Evolutionary conservation across 352 stramenopile species (phyloP), one percentile per base, ranked within the genome.

Genomic region (Phytopythium chamaehyphon): DNA sequence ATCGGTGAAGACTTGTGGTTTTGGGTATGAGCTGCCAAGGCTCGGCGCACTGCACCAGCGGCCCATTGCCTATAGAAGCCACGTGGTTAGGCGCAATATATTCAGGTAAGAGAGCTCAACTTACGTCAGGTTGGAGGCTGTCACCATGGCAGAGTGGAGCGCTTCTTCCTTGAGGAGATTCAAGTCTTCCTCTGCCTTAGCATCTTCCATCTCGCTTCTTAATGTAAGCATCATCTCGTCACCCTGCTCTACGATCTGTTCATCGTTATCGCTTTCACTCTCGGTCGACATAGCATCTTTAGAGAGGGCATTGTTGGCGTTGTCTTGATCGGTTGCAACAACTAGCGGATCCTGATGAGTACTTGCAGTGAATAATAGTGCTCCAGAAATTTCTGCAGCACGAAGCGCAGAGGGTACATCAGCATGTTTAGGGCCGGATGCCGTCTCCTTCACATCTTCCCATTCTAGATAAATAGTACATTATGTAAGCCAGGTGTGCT

Each of bases 41-140:
- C 83, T 47, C 80, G 69, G 43, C 81, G 68, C 0, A 94, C 81
- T 36, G 83, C 83, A 43, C 83, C 83, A 40, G 82, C 83, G 43
- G 83, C 81, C 83, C 83, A 94, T 79, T 94, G 83, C 4, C 76
- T 87, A 44, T 26, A 35, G n/a, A 9, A 33, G 9, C 9, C 28
- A 33, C 9, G 9, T 33, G 9, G 28, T 33, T 33, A 5, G 9
- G 28, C 28, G 31, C 24, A 22, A 51, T n/a, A 18, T 55, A 46
- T 21, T n/a, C 1, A 1, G 14, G 0, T 3, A 42, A 51, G 26
- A 37, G 14, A 49, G 3, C 37, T 36, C 24, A 37, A 66, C 68
- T 42, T 66, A 84, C 69, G 83, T 94, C 15, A 94, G 66, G 48
- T 94, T 94, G 0, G 83, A 90, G n/a, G 83, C 83, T 12, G 83